Percentiles rank a stretch among this genome's conserved stretches.
Conservation (phyloP, 2,329 filamentous ascomycete genomes). For the Chalaropsis thielavioides region DNA sequence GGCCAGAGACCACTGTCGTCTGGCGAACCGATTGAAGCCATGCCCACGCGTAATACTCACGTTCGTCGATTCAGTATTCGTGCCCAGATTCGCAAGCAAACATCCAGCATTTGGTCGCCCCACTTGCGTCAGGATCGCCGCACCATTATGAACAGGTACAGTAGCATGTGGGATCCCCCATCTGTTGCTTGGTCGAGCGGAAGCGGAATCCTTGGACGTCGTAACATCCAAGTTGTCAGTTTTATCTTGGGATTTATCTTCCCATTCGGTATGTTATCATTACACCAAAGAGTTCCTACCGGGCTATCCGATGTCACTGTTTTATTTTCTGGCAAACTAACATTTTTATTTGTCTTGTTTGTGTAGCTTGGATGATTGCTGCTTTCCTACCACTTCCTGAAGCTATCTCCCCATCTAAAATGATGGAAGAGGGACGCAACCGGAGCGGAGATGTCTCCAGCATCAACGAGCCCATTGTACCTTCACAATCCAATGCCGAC, state of each 20-base stretch:
- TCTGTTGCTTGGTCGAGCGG: constrained; percentile 50
- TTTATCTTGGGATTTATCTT: constrained; percentile 68
- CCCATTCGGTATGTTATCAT: constrained; percentile 45
- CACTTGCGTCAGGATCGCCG: constrained; percentile 53
- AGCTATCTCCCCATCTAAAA: constrained; percentile 36
- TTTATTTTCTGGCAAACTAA: constrained; percentile 19
- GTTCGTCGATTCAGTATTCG: constrained; percentile 13
- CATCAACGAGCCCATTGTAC: constrained; percentile 4
- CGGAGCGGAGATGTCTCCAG: constrained; percentile 10
- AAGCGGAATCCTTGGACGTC: constrained; percentile 45
- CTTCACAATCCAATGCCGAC: constrained; percentile 7
- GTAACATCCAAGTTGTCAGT: constrained; percentile 59
- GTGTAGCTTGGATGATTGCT: constrained; percentile 62
- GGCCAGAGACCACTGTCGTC: constrained; percentile 27
- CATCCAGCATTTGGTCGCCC: constrained; percentile 56
- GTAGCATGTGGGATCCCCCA: constrained; percentile 56
- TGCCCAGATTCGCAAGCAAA: constrained; percentile 29
- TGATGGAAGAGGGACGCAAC: constrained; percentile 32
- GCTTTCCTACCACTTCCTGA: constrained; percentile 57
- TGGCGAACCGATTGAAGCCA: not conserved
- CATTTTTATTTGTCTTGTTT: not conserved
- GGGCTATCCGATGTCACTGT: not conserved
- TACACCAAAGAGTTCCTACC: constrained; percentile 9
- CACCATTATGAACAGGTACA: constrained; percentile 25
- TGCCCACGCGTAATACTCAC: constrained; percentile 3